phyloP scores from a whole-genome alignment of 176 grass and related monocot genomes.

The Carex myosuroides region DNA sequence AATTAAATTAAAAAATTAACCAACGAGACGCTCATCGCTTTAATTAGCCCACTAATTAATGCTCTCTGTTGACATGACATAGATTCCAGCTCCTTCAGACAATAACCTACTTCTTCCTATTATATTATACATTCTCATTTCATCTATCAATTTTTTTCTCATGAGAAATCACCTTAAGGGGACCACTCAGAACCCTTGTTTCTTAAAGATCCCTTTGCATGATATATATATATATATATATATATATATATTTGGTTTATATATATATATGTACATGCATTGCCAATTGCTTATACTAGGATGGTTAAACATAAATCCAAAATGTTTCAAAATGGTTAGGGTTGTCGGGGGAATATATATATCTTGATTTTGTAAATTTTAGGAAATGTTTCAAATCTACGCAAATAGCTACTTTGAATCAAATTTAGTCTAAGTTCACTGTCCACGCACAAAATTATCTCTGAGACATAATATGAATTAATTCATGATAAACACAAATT shows the following conservation, averaged over 20 bases:
- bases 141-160: slow-evolving; percentile 20
- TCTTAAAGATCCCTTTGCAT: not conserved
- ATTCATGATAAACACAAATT: not conserved
- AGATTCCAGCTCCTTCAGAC: slow-evolving; percentile 15
- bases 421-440: not conserved
- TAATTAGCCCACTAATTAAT: not conserved
- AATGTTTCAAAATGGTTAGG: not conserved
- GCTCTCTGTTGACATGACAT: slow-evolving; percentile 17
- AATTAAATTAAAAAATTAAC: not conserved
- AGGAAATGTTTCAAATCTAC: not conserved
- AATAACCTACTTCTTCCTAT: slow-evolving; percentile 15
- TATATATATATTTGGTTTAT: not conserved
- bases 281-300: not conserved
- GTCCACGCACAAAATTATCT: not conserved
- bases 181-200: not conserved
- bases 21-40: not conserved
- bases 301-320: not conserved
- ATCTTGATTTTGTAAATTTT: not conserved
- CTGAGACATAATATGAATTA: not conserved
- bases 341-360: not conserved
- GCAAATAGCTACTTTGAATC: not conserved
- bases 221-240: slow-evolving; percentile 6
- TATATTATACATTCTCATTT: slow-evolving; percentile 13
- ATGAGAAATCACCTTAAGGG: not conserved
- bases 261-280: not conserved